Conservation (phyloP, 2,329 filamentous ascomycete species). For the Fusarium sp. region DNA sequence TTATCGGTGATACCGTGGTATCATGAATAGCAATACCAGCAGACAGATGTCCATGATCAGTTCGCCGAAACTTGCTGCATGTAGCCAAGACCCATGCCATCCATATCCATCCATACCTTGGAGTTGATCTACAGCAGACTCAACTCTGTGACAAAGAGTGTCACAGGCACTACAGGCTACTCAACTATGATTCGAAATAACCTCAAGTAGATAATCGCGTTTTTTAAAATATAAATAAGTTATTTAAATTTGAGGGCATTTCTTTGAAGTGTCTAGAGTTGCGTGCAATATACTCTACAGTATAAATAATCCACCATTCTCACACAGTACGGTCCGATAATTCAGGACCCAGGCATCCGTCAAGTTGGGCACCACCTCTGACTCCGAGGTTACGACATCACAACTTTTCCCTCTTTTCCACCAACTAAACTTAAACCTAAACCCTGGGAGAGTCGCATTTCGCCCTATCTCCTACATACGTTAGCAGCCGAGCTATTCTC, state of each 20-base stretch:
- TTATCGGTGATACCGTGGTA: constrained; percentile 3
- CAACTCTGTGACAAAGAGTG: too few species aligned
- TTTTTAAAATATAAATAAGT: not conserved
- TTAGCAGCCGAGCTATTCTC: constrained; percentile 8
- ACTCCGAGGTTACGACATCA: constrained; percentile 24
- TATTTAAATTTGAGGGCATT: not conserved
- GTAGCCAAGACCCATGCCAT: not conserved
- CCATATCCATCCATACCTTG: not conserved
- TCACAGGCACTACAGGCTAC: too few species aligned
- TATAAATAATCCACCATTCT: not conserved
- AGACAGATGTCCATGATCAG: not conserved
- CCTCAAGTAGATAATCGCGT: not conserved
- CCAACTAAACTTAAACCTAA: not conserved
- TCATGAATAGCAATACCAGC: not conserved
- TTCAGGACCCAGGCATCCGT: constrained; percentile 24
- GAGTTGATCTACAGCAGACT: not conserved
- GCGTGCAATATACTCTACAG: not conserved
- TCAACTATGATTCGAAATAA: not conserved
- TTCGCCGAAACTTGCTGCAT: not conserved
- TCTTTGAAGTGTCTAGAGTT: not conserved
- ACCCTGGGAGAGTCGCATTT: constrained; percentile 11
- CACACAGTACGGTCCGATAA: constrained; percentile 18
- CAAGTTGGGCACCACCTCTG: constrained; percentile 22
- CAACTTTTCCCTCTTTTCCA: not conserved
- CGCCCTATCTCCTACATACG: not conserved